Percentiles rank a stretch among this genome's conserved stretches.
Conservation (phyloP, 129 eudicot genomes). For the Pittosporum tobira region DNA sequence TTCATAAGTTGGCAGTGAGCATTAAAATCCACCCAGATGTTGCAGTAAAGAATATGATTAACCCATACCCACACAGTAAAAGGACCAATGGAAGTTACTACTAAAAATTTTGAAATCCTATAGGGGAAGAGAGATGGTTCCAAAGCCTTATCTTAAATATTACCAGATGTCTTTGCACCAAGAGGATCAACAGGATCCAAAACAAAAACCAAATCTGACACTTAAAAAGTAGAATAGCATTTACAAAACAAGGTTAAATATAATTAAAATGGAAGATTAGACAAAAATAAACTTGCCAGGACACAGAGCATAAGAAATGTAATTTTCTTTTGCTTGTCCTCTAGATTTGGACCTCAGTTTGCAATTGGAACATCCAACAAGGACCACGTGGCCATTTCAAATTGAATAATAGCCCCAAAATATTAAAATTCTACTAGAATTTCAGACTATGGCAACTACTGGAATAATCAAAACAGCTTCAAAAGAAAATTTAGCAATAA, state of each 20-base stretch:
- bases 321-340: slow-evolving; percentile 7
- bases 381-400: slow-evolving; percentile 27
- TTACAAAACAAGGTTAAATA: not conserved
- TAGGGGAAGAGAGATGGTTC: not conserved
- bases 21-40: not conserved
- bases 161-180: slow-evolving; percentile 12
- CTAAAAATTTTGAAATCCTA: not conserved
- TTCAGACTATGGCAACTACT: not conserved
- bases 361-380: not conserved
- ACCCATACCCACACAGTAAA: not conserved
- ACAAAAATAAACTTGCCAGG: slow-evolving; percentile 6
- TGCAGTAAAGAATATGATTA: too few species aligned
- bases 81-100: not conserved
- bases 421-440: not conserved
- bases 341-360: not conserved
- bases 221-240: not conserved
- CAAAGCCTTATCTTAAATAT: slow-evolving; percentile 20
- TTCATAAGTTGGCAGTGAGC: slow-evolving; percentile 2
- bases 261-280: not conserved
- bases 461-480: slow-evolving; percentile 6
- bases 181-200: slow-evolving; percentile 12
- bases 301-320: slow-evolving; percentile 17
- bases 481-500: slow-evolving; percentile 1
- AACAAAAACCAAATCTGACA: slow-evolving; percentile 5
- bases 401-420: not conserved